These are phyloP conservation scores for Yamadazyma aaseri DNA, from an alignment of 1,139 yeast species.

Conservation along the genomic window DNA sequence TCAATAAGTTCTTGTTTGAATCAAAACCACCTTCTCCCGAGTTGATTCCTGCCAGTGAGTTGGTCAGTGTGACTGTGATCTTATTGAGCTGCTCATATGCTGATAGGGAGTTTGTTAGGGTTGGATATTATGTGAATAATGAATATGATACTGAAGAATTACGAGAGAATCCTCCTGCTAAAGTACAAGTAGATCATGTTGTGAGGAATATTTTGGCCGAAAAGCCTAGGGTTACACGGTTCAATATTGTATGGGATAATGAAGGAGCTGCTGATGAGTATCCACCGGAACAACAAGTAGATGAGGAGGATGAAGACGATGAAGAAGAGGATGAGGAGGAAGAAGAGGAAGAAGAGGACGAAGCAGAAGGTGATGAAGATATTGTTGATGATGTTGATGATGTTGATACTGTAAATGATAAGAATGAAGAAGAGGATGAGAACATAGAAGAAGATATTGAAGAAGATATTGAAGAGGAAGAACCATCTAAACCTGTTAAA, in stretches of 20 bases:
- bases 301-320: constrained; percentile 53
- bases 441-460: constrained; percentile 31
- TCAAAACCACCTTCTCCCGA: constrained; percentile 98
- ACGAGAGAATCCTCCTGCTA: constrained; percentile 89
- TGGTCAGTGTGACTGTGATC: constrained; percentile 93
- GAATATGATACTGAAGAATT: constrained; percentile 93
- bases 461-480: constrained; percentile 8
- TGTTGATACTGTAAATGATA: constrained; percentile 22
- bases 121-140: constrained; percentile 95
- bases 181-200: constrained; percentile 92
- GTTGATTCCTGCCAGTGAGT: constrained; percentile 89
- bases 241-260: constrained; percentile 92
- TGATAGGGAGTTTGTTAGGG: constrained; percentile 92
- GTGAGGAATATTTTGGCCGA: constrained; percentile 94
- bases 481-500: constrained; percentile 13
- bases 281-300: constrained; percentile 57
- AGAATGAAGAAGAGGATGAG: constrained; percentile 25
- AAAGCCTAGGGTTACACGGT: constrained; percentile 95
- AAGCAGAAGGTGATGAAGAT: constrained; percentile 29
- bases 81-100: constrained; percentile 89
- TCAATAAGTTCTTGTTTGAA: constrained; percentile 85
- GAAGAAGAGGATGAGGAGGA: constrained; percentile 59
- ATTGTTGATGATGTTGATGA: constrained; percentile 35
- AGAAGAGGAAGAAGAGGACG: constrained; percentile 55
- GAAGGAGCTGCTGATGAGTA: constrained; percentile 65